Evolutionary conservation across 169 alveolate genomes (phyloP).

Genomic region (Eimeria praecox): DNA sequence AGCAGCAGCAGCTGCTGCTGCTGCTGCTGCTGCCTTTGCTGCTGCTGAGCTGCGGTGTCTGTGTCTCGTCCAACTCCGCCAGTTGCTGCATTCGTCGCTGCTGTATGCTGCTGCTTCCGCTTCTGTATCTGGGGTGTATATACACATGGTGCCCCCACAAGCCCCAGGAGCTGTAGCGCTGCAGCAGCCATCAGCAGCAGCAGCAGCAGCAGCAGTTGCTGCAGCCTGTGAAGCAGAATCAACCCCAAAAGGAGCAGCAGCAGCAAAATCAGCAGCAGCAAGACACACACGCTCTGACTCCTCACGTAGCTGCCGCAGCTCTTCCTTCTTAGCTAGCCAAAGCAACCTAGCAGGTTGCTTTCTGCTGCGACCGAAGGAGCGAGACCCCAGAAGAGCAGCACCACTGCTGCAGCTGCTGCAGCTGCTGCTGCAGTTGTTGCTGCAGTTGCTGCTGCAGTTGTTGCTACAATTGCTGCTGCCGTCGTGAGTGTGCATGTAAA

Average conservation of each 20-base stretch:
- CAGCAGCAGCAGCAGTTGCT: not conserved
- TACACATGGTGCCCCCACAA: slow-evolving; percentile 54
- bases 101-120: slow-evolving; percentile 14
- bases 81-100: slow-evolving; percentile 48
- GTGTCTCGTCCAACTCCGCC: not conserved
- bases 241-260: slow-evolving; percentile 61
- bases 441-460: slow-evolving; percentile 38
- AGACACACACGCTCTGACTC: slow-evolving; percentile 22
- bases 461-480: too few species aligned
- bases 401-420: slow-evolving; percentile 43
- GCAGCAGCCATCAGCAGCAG: slow-evolving; percentile 72
- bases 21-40: slow-evolving; percentile 14
- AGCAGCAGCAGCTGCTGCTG: slow-evolving; percentile 32
- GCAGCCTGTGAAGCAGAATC: slow-evolving; percentile 52
- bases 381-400: not conserved
- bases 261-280: slow-evolving; percentile 1
- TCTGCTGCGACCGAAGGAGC: slow-evolving; percentile 11
- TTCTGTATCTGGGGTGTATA: not conserved
- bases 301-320: slow-evolving; percentile 39
- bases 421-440: slow-evolving; percentile 52
- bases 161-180: slow-evolving; percentile 47
- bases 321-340: slow-evolving; percentile 24
- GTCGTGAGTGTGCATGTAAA: not conserved
- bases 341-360: slow-evolving; percentile 33
- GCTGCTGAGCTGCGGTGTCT: slow-evolving; percentile 38